A percentile compares a stretch with the other conserved stretches of the same genome.
Conservation (phyloP, 2,329 filamentous ascomycete genomes). For the Diaporthe sp. region DNA sequence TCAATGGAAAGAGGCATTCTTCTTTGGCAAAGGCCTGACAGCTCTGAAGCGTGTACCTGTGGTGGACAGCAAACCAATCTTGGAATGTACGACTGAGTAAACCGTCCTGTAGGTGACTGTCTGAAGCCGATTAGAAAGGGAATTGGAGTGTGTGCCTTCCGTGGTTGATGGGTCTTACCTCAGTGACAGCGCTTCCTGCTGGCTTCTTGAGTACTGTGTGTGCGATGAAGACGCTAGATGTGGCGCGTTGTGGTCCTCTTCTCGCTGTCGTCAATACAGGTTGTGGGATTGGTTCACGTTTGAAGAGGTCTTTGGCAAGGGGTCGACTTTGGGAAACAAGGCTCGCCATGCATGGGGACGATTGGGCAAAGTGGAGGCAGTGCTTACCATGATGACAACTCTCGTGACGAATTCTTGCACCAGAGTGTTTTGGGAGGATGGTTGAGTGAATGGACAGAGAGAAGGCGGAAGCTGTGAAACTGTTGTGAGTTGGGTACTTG, state of each 20-base stretch:
- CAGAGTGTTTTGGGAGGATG: not conserved
- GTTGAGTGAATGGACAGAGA: not conserved
- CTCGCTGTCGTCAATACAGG: not conserved
- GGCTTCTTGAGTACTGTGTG: not conserved
- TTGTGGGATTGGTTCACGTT: not conserved
- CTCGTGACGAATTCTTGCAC: fast-evolving
- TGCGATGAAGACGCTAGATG: not conserved
- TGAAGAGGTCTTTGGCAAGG: not conserved
- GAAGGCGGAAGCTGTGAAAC: too few species aligned
- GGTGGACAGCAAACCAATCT: not conserved
- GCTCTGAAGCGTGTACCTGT: too few species aligned
- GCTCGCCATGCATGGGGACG: not conserved
- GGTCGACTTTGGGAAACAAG: not conserved
- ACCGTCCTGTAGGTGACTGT: not conserved
- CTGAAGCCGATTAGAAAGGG: not conserved
- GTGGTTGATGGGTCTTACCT: not conserved
- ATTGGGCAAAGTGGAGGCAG: not conserved
- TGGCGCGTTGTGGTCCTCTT: not conserved
- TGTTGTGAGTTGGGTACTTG: too few species aligned
- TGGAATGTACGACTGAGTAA: not conserved
- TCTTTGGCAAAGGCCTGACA: fast-evolving
- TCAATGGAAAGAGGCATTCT: not conserved
- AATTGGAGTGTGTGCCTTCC: not conserved
- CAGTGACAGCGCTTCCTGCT: not conserved
- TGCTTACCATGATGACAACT: not conserved